Evolutionary conservation across 768 basidiomycete species (phyloP), one percentile per base, ranked within the genome.

Genomic region (Mycena chlorophos): DNA sequence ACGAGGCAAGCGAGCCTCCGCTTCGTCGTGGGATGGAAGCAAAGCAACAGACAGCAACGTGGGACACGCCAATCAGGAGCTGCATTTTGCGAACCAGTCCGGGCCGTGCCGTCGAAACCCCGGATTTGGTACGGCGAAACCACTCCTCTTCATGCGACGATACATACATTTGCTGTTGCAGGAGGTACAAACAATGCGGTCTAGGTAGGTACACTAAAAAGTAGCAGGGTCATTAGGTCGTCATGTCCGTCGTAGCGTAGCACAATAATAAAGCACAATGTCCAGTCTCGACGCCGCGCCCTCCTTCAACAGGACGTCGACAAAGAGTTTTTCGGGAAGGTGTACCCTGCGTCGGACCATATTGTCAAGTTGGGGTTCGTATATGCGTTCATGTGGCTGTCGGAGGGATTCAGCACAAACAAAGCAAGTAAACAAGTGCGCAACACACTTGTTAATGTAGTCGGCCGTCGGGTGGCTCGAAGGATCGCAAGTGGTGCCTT

Each of bases 341-440:
- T 71, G 65, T 88, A 83, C 30, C 87, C 88, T 1, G 86, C 92
- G 58, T 82, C 77, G 2, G 73, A 75, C 94, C 94, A 96, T 39
- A 88, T 88, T n/a, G 94, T 96, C 42, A 91, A 69, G 66, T 96
- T 94, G n/a, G 91, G 76, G 68, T 97, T 85, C 47, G 71, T 78
- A 66, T 94, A 96, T 47, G 88, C 79, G 31, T 65, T 54, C 4
- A 75, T 51, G 59, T 82, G 80, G 39, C 80, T 83, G 51, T 3
- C 51, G 39, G 43, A 26, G 23, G 14, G 23, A 42, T 40, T 30
- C 49, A 45, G 30, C 40, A 5, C 31, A 45, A 19, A 3, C 38
- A 31, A 5, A 42, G 19, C 38, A 40, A 4, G 1, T n/a, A 37
- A 52, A 3, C 22, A 27, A 38, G 12, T 55, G 50, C 31, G 29